phyloP scores from a whole-genome alignment of 768 basidiomycete genomes.

The Stropharia rugosoannulata region DNA sequence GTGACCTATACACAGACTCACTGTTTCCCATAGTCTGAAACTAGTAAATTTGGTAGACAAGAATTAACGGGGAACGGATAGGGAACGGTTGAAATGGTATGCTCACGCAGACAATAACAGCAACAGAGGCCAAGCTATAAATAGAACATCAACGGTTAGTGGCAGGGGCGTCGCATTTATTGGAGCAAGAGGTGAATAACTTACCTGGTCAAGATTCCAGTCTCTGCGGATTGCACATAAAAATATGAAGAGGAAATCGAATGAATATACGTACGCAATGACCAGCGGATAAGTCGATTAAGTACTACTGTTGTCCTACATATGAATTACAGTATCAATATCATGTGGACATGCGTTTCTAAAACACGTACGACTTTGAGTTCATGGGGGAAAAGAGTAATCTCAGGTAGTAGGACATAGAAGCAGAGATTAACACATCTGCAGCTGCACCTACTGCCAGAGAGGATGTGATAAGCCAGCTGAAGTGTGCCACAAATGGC shows the following conservation, averaged over 20 bases:
- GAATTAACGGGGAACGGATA: background rate
- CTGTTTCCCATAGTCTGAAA: constrained; percentile 11
- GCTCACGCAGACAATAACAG: constrained; percentile 12
- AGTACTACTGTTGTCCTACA: constrained; percentile 10
- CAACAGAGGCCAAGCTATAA: constrained; percentile 10
- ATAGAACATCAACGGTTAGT: background rate
- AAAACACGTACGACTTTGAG: constrained; percentile 4
- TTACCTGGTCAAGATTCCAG: constrained; percentile 14
- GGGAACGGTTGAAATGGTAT: background rate
- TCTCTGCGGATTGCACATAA: constrained; percentile 5
- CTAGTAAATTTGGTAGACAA: background rate
- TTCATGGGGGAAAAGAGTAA: constrained; percentile 9
- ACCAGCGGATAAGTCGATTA: constrained; percentile 16
- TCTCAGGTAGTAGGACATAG: constrained; percentile 10
- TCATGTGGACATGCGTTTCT: background rate
- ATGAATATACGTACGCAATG: constrained; percentile 9
- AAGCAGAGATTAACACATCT: constrained; percentile 13
- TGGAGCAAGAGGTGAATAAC: background rate
- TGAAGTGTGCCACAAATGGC: constrained; percentile 6
- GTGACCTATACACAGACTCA: background rate
- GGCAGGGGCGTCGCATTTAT: too few relatives aligned
- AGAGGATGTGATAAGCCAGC: constrained; percentile 16
- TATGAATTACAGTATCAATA: background rate
- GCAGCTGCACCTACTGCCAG: constrained; percentile 11
- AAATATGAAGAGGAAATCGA: background rate